Conservation (phyloP, 2,329 filamentous ascomycete genomes). For the Mycosphaerella sp. region DNA sequence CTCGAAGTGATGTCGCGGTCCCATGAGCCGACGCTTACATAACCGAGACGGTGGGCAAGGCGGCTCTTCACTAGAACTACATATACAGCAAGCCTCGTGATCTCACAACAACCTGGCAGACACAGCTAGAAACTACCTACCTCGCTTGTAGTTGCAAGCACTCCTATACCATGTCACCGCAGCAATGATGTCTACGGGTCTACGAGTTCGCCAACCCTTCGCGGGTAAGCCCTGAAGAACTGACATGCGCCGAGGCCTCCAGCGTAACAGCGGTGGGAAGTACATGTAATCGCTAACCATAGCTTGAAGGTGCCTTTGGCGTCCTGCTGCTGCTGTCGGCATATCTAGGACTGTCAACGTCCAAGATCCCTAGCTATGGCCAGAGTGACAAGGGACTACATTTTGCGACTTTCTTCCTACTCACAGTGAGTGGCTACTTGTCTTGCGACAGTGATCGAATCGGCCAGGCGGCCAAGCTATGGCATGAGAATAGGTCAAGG, state of each 20-base stretch:
- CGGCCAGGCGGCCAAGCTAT: neutral
- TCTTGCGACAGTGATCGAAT: neutral
- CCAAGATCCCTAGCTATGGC: conserved; percentile 57
- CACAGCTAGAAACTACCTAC: neutral
- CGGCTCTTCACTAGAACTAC: no score
- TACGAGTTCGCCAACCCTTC: conserved; percentile 84
- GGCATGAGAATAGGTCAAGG: neutral
- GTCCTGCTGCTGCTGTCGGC: conserved; percentile 62
- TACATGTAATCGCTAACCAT: conserved; percentile 5
- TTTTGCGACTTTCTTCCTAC: conserved; percentile 77
- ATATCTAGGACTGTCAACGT: conserved; percentile 68
- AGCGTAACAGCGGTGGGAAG: neutral
- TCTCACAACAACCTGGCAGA: neutral
- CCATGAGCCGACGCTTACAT: neutral
- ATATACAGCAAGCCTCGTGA: no score
- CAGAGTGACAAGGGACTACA: conserved; percentile 79
- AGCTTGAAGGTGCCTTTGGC: conserved; percentile 41
- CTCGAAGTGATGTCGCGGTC: neutral
- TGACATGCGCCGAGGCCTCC: neutral
- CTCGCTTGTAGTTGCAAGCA: neutral
- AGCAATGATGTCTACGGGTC: conserved; percentile 29
- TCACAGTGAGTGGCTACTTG: conserved; percentile 53
- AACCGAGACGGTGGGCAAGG: no score
- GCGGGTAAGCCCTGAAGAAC: conserved; percentile 58
- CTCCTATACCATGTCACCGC: neutral